Conservation (phyloP, 768 basidiomycete species). For the Lentinus tigrinus region DNA sequence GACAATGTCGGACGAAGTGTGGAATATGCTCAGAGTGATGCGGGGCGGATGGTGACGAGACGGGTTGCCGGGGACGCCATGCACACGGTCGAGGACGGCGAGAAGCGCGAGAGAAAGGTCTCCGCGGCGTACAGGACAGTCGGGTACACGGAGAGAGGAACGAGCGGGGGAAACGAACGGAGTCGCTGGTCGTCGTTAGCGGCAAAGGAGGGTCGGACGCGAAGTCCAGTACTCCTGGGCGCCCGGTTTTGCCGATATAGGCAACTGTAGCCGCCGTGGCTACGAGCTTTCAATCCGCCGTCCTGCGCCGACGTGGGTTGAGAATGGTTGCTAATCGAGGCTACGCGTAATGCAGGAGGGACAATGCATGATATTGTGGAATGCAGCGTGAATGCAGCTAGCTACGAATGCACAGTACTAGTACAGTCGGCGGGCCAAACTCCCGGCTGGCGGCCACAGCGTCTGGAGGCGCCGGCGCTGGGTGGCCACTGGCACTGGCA, state of each 20-base stretch:
- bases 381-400: slow-evolving; percentile 5
- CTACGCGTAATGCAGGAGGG: slow-evolving; percentile 7
- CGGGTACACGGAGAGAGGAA: slow-evolving; percentile 6
- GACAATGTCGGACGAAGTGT: background rate
- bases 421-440: background rate
- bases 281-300: background rate
- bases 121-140: background rate
- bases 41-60: slow-evolving; percentile 3
- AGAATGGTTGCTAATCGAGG: background rate
- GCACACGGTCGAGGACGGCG: background rate
- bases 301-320: background rate
- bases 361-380: background rate
- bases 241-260: slow-evolving; percentile 21
- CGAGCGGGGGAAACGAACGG: slow-evolving; percentile 16
- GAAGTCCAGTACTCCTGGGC: slow-evolving; percentile 15
- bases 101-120: background rate
- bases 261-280: background rate
- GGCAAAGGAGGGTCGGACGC: slow-evolving; percentile 14
- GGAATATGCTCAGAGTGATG: slow-evolving; percentile 6
- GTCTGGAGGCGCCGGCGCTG: background rate
- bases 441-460: background rate
- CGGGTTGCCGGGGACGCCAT: background rate
- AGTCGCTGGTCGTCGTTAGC: slow-evolving; percentile 21
- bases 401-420: slow-evolving; percentile 2
- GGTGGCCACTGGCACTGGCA: too few relatives aligned